These are phyloP conservation scores for Alternaria ventricosa DNA, from an alignment of 2,329 filamentous ascomycete genomes.

Conservation along the genomic window DNA sequence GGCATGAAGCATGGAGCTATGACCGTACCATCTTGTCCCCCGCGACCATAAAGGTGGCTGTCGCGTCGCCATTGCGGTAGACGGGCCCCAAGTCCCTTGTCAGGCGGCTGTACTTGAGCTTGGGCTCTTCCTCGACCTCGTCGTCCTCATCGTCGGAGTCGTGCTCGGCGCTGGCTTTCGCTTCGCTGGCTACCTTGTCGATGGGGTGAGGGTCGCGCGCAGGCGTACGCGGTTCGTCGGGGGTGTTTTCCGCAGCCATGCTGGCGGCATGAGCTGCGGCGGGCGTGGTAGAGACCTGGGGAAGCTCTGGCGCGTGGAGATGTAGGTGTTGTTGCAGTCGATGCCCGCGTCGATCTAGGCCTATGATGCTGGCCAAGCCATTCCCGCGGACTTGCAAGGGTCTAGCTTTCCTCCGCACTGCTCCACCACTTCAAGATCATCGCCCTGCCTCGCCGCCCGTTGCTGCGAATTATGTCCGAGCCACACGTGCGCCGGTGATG, in stretches of 20 bases:
- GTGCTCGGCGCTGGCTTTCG: conserved; percentile 30
- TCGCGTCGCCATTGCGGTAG: conserved; percentile 95
- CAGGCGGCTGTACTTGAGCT: conserved; percentile 88
- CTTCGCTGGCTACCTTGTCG: conserved; percentile 29
- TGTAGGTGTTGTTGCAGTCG: conserved; percentile 28
- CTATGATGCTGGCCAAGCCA: conserved; percentile 41
- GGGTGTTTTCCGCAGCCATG: conserved; percentile 50
- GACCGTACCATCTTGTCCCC: conserved; percentile 91
- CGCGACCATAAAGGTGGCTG: conserved; percentile 85
- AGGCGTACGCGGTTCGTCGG: conserved; percentile 48
- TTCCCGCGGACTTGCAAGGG: conserved; percentile 19
- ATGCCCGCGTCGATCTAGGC: conserved; percentile 23
- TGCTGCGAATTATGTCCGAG: conserved; percentile 25
- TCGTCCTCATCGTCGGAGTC: conserved; percentile 68
- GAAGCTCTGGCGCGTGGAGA: conserved; percentile 26
- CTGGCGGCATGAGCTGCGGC: conserved; percentile 48
- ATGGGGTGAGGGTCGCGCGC: conserved; percentile 17
- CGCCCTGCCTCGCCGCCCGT: background rate
- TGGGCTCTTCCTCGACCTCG: conserved; percentile 91
- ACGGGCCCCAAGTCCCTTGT: conserved; percentile 80
- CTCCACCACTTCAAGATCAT: conserved; percentile 11
- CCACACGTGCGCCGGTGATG: conserved; percentile 30
- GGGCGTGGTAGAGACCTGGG: conserved; percentile 20
- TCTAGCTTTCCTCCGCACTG: conserved; percentile 19
- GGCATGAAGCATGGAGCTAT: conserved; percentile 16